A percentile compares a stretch with the other conserved stretches of the same genome.
phyloP scores from a whole-genome alignment of 176 grass and related monocot species.

The Carex myosuroides region DNA sequence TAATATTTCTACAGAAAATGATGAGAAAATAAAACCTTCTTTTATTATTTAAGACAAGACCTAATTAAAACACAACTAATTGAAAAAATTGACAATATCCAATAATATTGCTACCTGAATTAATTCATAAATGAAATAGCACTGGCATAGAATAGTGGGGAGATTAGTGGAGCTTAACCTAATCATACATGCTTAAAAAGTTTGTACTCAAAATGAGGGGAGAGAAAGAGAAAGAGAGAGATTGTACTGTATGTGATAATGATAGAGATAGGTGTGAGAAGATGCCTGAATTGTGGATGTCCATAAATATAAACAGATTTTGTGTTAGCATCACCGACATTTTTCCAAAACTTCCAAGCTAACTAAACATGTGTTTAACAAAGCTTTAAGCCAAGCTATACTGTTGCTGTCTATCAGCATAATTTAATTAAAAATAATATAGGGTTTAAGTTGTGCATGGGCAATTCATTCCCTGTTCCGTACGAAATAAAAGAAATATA shows the following conservation, averaged over 20 bases:
- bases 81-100: not conserved
- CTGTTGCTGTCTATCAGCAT: not conserved
- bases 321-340: slow-evolving; percentile 23
- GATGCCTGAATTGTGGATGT: not conserved
- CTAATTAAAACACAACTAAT: too few species aligned
- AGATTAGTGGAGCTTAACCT: not conserved
- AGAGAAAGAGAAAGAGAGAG: not conserved
- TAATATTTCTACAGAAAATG: not conserved
- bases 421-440: not conserved
- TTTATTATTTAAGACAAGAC: too few species aligned
- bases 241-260: not conserved
- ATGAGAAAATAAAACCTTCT: too few species aligned
- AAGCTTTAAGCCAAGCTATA: slow-evolving; percentile 18
- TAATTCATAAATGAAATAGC: not conserved
- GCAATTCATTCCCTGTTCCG: not conserved
- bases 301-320: slow-evolving; percentile 1
- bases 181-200: not conserved
- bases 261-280: not conserved
- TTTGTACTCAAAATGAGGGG: not conserved
- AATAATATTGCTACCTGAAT: not conserved
- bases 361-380: slow-evolving; percentile 19
- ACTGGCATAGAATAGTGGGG: slow-evolving; percentile 7
- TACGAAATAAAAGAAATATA: not conserved
- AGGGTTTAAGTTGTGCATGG: not conserved
- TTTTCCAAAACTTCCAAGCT: slow-evolving; percentile 19